Evolutionary conservation across 495 filamentous ascomycete species (phyloP), one percentile per base, ranked within the genome.

Genomic region (Penicillium coprophilum): DNA sequence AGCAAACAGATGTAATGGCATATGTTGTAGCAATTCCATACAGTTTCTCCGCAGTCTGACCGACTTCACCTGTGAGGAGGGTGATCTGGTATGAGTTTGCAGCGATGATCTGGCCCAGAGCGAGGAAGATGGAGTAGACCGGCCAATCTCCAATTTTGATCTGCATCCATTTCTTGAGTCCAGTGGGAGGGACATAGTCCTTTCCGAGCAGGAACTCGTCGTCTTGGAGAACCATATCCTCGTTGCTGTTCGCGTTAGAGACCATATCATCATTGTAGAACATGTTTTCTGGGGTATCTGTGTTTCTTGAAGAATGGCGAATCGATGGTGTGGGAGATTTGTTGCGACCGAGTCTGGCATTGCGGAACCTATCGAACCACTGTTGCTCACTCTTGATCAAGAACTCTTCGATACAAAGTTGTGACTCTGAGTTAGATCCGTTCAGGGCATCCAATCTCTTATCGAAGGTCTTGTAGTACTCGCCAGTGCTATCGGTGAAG

Each of bases 41-140:
- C 12, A 89, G 77, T 66, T 86, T 84, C 32, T 80, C 72, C 3
- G 85, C 81, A 10, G 79, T 80, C 61, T 88, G 73, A 48, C 82
- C 85, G 27, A 84, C 74, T 60, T 86, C 79, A 17, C 86, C 86
- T 0, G 82, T 83, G 9, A 89, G 74, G 23, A 89, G 74, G 6
- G 84, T 87, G 66, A 89, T 86, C 60, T 89, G 86, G 70, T 88
- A 89, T 0, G 83, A 87, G 69, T 87, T 88, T 40, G 85, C 83
- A 0, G 86, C 84, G 27, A 89, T 82, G 60, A 89, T 82, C 58
- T 89, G 86, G 20, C 84, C 85, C 6, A 88, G 71, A 41, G 85
- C 85, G 13, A 77, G 64, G 44, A 89, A 72, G 58, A 91, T 80
- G 6, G 86, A 82, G 68, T 91, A 91, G n/a, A 89, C 53, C 0